A percentile compares a stretch with the other conserved stretches of the same genome.
These are phyloP conservation scores for Barnettozyma pratensis DNA, from an alignment of 805 yeast species.

Conservation along the genomic window DNA sequence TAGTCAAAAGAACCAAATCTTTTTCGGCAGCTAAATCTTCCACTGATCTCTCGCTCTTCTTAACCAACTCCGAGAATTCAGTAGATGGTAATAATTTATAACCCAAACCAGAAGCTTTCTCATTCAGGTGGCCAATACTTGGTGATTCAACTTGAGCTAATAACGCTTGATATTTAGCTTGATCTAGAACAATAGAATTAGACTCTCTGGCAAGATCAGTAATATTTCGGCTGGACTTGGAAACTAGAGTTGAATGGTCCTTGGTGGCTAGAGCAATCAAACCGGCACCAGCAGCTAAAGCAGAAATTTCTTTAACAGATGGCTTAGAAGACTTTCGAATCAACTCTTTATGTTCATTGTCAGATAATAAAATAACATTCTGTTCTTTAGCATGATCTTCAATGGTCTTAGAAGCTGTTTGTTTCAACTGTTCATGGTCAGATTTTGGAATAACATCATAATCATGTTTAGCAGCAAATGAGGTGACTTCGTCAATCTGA, in stretches of 20 bases:
- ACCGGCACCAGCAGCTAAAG: slow-evolving; percentile 11
- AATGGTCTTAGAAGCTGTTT: slow-evolving; percentile 16
- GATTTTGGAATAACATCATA: slow-evolving; percentile 11
- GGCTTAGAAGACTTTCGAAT: slow-evolving; percentile 11
- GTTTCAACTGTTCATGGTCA: slow-evolving; percentile 7
- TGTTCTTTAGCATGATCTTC: slow-evolving; percentile 20
- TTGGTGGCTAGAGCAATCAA: slow-evolving; percentile 3
- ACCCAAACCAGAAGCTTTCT: slow-evolving; percentile 18
- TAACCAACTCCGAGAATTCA: slow-evolving; percentile 2
- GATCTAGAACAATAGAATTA: slow-evolving; percentile 2
- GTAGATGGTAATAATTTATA: slow-evolving; percentile 9
- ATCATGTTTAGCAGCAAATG: slow-evolving; percentile 17
- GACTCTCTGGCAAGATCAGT: slow-evolving; percentile 4
- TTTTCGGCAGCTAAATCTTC: slow-evolving; percentile 19
- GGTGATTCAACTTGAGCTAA: slow-evolving; percentile 5
- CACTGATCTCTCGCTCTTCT: slow-evolving; percentile 6
- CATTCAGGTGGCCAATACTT: slow-evolving; percentile 11
- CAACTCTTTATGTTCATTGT: slow-evolving; percentile 13
- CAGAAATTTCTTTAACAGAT: slow-evolving; percentile 3
- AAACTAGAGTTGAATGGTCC: slow-evolving; percentile 2
- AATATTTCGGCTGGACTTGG: background rate
- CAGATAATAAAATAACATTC: slow-evolving; percentile 9
- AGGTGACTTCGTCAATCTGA: slow-evolving; percentile 13
- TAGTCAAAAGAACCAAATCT: slow-evolving; percentile 22
- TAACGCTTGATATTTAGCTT: slow-evolving; percentile 8